These are phyloP conservation scores for Infundibulicybe gibba DNA, from an alignment of 768 basidiomycete species.

Conservation along the genomic window DNA sequence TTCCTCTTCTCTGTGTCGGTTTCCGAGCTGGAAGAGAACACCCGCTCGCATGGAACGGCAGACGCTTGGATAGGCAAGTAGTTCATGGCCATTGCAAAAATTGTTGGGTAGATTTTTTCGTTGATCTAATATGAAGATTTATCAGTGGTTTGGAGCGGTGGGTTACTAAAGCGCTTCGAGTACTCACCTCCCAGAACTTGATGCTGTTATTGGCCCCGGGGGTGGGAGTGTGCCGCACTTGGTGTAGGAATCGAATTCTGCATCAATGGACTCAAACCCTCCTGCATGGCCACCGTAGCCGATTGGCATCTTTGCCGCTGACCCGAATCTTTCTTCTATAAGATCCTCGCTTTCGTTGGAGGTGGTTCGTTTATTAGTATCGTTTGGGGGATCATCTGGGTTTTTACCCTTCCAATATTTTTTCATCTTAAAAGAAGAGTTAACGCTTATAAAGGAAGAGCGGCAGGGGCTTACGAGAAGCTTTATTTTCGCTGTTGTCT, in stretches of 20 bases:
- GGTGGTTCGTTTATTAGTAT: too few species aligned
- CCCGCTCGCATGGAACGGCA: constrained; percentile 12
- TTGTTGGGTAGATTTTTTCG: neutral
- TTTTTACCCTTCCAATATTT: neutral
- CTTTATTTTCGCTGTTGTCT: constrained; percentile 9
- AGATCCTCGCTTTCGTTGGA: too few species aligned
- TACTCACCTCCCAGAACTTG: constrained; percentile 5
- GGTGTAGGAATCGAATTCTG: constrained; percentile 3
- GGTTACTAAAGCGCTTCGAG: neutral
- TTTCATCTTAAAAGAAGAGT: neutral
- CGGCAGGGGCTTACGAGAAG: constrained; percentile 4
- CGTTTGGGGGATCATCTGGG: too few species aligned
- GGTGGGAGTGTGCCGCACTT: too few species aligned
- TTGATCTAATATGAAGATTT: neutral
- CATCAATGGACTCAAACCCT: neutral
- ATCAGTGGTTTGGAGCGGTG: too few species aligned
- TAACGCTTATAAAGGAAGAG: too few species aligned
- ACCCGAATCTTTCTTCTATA: too few species aligned
- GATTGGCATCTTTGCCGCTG: too few species aligned
- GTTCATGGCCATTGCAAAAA: constrained; percentile 6
- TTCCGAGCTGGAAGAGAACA: constrained; percentile 13
- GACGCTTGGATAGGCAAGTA: constrained; percentile 12
- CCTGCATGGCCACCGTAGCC: too few species aligned
- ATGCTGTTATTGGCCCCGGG: neutral
- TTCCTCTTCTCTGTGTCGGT: constrained; percentile 9